Conservation (phyloP, 352 stramenopile genomes). For the Blastocystis sp. region DNA sequence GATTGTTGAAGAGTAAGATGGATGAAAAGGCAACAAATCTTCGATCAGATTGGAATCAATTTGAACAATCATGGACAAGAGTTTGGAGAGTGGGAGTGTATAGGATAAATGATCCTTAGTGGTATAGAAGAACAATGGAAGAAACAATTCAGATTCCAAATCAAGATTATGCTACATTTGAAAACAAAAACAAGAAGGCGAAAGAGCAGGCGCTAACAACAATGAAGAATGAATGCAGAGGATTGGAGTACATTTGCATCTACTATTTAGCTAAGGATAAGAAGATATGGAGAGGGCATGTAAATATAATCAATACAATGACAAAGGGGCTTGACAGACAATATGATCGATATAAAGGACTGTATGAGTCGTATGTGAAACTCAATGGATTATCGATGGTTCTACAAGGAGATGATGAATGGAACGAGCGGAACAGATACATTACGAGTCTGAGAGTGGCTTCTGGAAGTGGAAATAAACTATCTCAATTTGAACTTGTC, state of each 20-base stretch:
- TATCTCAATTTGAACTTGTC: not conserved
- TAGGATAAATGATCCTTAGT: not conserved
- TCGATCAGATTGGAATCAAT: not conserved
- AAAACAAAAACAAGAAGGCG: not conserved
- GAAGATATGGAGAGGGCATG: not conserved
- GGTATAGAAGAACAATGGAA: not conserved
- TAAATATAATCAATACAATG: not conserved
- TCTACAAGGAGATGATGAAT: not conserved
- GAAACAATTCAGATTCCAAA: not conserved
- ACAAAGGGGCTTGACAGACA: not conserved
- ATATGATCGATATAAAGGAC: not conserved
- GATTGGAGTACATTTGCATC: not conserved
- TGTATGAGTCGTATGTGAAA: not conserved
- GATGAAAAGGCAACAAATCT: not conserved
- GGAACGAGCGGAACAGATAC: not conserved
- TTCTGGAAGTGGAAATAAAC: not conserved
- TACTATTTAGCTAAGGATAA: not conserved
- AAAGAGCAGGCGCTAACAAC: not conserved
- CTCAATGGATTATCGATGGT: not conserved
- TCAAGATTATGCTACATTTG: not conserved
- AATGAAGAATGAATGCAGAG: not conserved
- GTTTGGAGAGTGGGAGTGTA: not conserved
- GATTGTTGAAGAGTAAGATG: not conserved
- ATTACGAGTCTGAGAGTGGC: not conserved
- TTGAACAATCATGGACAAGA: not conserved